phyloP scores from a whole-genome alignment of 345 rosid genomes.

The Microthlaspi erraticum region DNA sequence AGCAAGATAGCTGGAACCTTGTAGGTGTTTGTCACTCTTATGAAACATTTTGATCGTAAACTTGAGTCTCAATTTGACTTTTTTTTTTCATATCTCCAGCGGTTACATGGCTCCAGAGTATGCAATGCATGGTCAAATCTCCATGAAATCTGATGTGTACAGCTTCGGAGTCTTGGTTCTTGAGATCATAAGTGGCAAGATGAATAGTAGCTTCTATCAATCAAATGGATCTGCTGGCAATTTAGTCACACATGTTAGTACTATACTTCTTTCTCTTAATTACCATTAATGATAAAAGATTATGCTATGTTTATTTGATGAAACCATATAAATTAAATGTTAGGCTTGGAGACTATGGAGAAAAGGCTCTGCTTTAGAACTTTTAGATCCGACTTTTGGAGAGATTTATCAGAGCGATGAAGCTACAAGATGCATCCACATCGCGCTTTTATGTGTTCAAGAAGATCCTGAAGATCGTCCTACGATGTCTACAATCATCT shows the following conservation, averaged over 20 bases:
- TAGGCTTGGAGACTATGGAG: constrained; percentile 45
- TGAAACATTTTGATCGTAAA: not conserved
- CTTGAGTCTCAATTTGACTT: not conserved
- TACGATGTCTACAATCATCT: constrained; percentile 28
- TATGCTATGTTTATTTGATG: not conserved
- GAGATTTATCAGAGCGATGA: constrained; percentile 24
- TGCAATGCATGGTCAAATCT: constrained; percentile 45
- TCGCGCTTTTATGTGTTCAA: constrained; percentile 42
- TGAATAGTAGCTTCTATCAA: constrained; percentile 29
- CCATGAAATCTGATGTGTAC: constrained; percentile 44
- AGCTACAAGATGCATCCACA: constrained; percentile 34
- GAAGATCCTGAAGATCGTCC: constrained; percentile 34
- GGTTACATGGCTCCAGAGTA: constrained; percentile 53
- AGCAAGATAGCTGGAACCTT: constrained; percentile 34
- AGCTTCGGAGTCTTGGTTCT: constrained; percentile 38
- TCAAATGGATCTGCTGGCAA: constrained; percentile 22
- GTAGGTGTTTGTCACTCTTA: constrained; percentile 11
- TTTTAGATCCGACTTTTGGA: not conserved
- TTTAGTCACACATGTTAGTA: constrained; percentile 42
- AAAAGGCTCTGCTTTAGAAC: constrained; percentile 6
- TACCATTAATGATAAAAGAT: not conserved
- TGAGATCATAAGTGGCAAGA: constrained; percentile 46
- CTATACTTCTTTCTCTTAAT: not conserved
- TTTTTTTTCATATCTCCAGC: not conserved
- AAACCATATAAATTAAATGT: not conserved